Evolutionary conservation across 2,329 filamentous ascomycete genomes (phyloP).

Genomic region (Colletotrichum gloeosporioides): DNA sequence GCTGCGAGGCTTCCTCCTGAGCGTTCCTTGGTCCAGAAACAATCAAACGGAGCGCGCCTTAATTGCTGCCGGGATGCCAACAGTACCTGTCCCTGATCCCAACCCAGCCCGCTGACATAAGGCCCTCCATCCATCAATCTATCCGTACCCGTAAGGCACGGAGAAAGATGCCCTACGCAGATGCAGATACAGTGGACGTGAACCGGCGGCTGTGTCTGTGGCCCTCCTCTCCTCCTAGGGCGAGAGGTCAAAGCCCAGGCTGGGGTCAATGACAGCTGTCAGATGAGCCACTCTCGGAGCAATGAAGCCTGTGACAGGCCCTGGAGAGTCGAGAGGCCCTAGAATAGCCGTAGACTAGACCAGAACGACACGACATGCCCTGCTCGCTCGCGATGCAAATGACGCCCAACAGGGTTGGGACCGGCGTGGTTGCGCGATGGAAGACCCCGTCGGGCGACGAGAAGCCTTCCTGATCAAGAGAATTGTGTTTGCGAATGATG

Average conservation of each 20-base stretch:
- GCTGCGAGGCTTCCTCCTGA: neutral
- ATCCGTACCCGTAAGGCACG: neutral
- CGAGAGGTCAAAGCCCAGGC: neutral
- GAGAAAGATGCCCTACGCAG: neutral
- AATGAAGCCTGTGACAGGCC: neutral
- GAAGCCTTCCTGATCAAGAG: neutral
- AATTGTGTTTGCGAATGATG: neutral
- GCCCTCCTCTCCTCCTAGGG: neutral
- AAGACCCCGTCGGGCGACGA: neutral
- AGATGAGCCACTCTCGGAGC: slow-evolving; percentile 4
- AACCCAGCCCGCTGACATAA: neutral
- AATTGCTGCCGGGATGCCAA: neutral
- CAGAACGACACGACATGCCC: neutral
- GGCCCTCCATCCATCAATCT: neutral
- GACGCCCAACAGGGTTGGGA: neutral
- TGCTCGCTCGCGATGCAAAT: neutral
- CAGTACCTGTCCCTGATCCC: neutral
- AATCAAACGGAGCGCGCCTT: neutral
- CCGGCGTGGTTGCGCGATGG: neutral
- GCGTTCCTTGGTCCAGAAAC: neutral
- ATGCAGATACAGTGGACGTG: neutral
- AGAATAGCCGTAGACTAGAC: neutral
- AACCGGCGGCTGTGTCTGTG: neutral
- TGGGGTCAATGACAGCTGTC: slow-evolving; percentile 7
- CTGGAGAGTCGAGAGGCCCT: neutral